These are phyloP conservation scores for Emydomyces testavorans DNA, from an alignment of 2,329 filamentous ascomycete species.

Conservation along the genomic window DNA sequence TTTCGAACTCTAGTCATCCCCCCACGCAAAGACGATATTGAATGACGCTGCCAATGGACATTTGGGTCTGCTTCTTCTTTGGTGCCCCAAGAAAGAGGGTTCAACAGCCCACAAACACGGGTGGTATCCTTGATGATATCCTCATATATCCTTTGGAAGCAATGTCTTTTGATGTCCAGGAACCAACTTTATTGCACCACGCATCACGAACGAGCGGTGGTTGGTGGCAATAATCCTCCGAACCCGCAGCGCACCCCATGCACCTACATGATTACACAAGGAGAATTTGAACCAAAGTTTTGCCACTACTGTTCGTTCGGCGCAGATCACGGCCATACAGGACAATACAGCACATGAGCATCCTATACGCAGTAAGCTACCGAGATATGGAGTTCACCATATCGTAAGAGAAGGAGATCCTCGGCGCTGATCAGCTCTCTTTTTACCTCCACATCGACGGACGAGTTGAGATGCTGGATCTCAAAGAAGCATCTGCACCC, in stretches of 20 bases:
- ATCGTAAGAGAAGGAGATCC: too few relatives aligned
- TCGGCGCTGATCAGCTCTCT: too few relatives aligned
- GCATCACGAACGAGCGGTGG: background rate
- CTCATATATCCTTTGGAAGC: background rate
- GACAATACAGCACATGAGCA: too few relatives aligned
- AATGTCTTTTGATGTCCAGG: background rate
- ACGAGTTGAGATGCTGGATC: too few relatives aligned
- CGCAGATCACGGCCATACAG: background rate
- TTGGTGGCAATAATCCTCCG: conserved; percentile 1
- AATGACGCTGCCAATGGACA: background rate
- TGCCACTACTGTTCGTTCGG: background rate
- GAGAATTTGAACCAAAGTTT: background rate
- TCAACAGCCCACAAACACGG: background rate
- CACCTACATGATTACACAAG: background rate
- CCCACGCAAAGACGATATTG: background rate
- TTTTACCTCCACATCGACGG: too few relatives aligned
- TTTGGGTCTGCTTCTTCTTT: too few relatives aligned
- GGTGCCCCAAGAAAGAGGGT: too few relatives aligned
- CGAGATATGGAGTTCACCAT: too few relatives aligned
- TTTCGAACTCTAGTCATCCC: background rate
- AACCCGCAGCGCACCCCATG: background rate
- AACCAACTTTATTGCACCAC: background rate
- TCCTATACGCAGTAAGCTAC: too few relatives aligned
- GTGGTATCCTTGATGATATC: background rate
- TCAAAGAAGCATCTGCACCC: too few relatives aligned